phyloP scores from a whole-genome alignment of 345 rosid species.

The Orychophragmus violaceus region DNA sequence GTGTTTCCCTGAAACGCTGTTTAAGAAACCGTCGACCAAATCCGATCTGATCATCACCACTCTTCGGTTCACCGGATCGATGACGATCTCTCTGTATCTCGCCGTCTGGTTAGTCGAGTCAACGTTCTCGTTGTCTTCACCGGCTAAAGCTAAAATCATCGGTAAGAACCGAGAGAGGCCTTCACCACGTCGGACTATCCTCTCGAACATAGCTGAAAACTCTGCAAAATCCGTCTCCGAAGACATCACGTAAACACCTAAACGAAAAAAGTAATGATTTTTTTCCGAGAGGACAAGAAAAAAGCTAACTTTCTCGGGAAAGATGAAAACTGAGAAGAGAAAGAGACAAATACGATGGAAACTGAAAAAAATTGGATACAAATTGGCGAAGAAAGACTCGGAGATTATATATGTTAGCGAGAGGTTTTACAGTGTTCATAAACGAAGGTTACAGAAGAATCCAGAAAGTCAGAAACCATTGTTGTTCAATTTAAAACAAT shows the following conservation, averaged over 20 bases:
- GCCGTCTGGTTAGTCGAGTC: not conserved
- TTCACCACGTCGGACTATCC: slow-evolving; percentile 2
- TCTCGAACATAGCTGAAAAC: slow-evolving; percentile 10
- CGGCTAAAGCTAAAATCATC: slow-evolving; percentile 5
- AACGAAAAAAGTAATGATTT: not conserved
- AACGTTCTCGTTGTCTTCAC: not conserved
- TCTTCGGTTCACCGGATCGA: slow-evolving; percentile 15
- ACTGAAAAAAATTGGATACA: not conserved
- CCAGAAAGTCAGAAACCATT: slow-evolving; percentile 25
- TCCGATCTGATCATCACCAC: slow-evolving; percentile 12
- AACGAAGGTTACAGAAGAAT: slow-evolving; percentile 14
- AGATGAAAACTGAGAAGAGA: not conserved
- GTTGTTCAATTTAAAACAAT: not conserved
- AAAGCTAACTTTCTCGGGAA: not conserved
- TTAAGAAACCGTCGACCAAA: not conserved
- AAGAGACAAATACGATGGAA: not conserved
- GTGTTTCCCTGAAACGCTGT: slow-evolving; percentile 9
- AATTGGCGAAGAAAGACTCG: not conserved
- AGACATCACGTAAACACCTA: slow-evolving; percentile 8
- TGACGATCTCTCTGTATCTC: not conserved
- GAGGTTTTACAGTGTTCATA: not conserved
- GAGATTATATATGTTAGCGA: slow-evolving; percentile 12
- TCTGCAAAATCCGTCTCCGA: slow-evolving; percentile 13
- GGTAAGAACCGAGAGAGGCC: slow-evolving; percentile 19
- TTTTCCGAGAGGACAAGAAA: not conserved